phyloP scores from a whole-genome alignment of 306 rosid genomes.

The Trifolium repens region DNA sequence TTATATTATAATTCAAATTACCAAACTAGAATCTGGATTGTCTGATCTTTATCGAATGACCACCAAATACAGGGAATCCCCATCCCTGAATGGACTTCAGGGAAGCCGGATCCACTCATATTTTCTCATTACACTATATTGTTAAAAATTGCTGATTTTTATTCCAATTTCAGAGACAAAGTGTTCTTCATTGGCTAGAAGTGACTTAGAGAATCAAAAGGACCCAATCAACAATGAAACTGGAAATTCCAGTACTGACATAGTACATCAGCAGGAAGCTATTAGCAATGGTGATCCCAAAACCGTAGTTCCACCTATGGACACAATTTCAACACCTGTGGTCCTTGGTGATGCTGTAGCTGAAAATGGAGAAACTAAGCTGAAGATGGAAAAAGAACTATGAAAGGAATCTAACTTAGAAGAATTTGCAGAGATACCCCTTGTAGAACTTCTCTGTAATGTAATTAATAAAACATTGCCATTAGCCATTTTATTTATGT shows the following conservation, averaged over 20 bases:
- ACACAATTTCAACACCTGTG: constrained; percentile 48
- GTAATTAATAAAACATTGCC: constrained; percentile 32
- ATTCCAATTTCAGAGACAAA: constrained; percentile 70
- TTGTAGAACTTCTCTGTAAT: constrained; percentile 37
- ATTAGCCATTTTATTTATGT: constrained; percentile 45
- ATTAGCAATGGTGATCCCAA: constrained; percentile 59
- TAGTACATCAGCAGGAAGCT: constrained; percentile 44
- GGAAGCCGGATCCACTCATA: not conserved
- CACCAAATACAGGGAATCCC: not conserved
- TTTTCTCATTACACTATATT: constrained; percentile 20
- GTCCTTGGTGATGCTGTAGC: constrained; percentile 48
- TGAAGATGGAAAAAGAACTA: constrained; percentile 51
- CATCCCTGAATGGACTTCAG: not conserved
- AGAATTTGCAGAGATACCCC: constrained; percentile 36
- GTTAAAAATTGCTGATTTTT: constrained; percentile 39
- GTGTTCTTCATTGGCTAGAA: constrained; percentile 77
- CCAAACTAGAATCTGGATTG: not conserved
- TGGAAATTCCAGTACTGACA: constrained; percentile 57
- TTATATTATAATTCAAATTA: too few species aligned
- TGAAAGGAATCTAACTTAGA: constrained; percentile 48
- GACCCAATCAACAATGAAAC: constrained; percentile 53
- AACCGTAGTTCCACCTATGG: constrained; percentile 46
- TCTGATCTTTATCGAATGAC: not conserved
- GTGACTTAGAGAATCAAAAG: constrained; percentile 59
- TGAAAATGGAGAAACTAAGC: constrained; percentile 62